Evolutionary conservation across 2,329 filamentous ascomycete species (phyloP).

Genomic region (Fusarium sp.): DNA sequence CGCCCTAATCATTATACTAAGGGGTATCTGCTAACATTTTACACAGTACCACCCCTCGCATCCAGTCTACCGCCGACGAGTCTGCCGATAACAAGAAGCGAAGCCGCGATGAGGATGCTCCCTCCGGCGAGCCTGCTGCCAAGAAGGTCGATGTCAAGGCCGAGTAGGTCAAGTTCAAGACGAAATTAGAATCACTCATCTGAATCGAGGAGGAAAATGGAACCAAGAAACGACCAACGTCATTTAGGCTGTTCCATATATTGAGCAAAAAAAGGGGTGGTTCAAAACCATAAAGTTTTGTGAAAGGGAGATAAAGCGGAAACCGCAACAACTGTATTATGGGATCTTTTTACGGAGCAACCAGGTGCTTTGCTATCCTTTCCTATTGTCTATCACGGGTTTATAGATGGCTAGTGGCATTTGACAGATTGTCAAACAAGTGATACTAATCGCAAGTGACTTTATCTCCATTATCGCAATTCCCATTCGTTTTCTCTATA

Average conservation of each 20-base stretch:
- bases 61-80: conserved; percentile 55
- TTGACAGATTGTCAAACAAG: conserved; percentile 19
- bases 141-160: conserved; percentile 70
- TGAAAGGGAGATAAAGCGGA: background rate
- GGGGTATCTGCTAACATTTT: conserved; percentile 22
- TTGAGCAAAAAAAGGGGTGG: conserved; percentile 8
- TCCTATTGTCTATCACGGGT: conserved; percentile 21
- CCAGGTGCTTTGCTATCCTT: conserved; percentile 28
- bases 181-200: conserved; percentile 31
- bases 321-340: conserved; percentile 37
- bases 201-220: background rate
- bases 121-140: conserved; percentile 55
- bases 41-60: conserved; percentile 46
- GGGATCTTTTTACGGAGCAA: conserved; percentile 32
- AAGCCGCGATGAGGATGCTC: conserved; percentile 60
- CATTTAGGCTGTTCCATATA: conserved; percentile 32
- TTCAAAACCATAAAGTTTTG: background rate
- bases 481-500: conserved; percentile 8
- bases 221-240: background rate
- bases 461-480: background rate
- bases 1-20: background rate
- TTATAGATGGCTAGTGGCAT: conserved; percentile 23
- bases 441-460: conserved; percentile 5
- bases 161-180: conserved; percentile 62
- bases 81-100: conserved; percentile 59